Conservation (phyloP, 148 eudicot genomes). For the Silene latifolia region DNA sequence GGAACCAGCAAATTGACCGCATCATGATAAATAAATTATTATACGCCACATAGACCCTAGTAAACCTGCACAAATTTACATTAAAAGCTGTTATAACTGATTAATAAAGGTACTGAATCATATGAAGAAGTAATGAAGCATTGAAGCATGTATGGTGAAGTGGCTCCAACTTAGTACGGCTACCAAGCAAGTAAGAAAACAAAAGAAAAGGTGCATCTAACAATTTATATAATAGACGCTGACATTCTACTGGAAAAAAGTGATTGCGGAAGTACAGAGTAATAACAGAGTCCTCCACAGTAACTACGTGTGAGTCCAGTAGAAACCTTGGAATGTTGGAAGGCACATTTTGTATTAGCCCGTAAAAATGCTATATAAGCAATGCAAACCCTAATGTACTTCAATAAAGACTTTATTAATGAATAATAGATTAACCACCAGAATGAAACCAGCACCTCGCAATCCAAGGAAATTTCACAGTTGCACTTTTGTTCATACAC, state of each 20-base stretch:
- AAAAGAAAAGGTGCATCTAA: neutral
- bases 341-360: neutral
- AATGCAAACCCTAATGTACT: neutral
- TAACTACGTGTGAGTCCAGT: neutral
- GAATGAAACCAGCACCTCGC: too few relatives aligned
- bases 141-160: too few relatives aligned
- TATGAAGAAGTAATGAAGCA: neutral
- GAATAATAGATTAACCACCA: too few relatives aligned
- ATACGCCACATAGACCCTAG: conserved; percentile 86
- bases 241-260: neutral
- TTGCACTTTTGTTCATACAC: neutral
- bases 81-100: neutral
- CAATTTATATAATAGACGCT: neutral
- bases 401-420: too few relatives aligned
- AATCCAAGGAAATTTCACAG: too few relatives aligned
- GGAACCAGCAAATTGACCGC: conserved; percentile 3
- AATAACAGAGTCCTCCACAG: neutral
- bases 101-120: neutral
- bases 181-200: neutral
- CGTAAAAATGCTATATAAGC: neutral
- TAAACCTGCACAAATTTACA: conserved; percentile 60
- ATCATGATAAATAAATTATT: conserved; percentile 94
- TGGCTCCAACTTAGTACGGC: too few relatives aligned
- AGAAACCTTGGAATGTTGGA: neutral
- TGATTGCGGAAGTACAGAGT: neutral